These are phyloP conservation scores for Alnus rubra DNA, from an alignment of 306 rosid genomes.

Conservation along the genomic window DNA sequence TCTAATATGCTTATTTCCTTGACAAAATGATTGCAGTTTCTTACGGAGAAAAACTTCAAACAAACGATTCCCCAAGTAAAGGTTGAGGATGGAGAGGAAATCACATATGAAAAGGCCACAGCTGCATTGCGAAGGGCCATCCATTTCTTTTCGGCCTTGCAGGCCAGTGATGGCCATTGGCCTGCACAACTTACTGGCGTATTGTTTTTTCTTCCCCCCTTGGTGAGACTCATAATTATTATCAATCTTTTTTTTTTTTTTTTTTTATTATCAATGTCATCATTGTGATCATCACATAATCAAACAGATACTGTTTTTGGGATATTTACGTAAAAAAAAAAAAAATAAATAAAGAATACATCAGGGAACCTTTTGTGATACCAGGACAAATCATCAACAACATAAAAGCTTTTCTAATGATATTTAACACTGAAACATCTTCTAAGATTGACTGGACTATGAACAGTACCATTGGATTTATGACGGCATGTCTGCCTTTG, in stretches of 20 bases:
- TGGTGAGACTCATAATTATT: neutral
- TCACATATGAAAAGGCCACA: conserved; percentile 1
- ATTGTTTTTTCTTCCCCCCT: conserved; percentile 14
- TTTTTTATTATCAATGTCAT: neutral
- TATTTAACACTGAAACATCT: too few species aligned
- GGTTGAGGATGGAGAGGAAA: conserved; percentile 10
- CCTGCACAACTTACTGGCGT: conserved; percentile 22
- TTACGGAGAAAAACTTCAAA: conserved; percentile 18
- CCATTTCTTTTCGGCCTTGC: conserved; percentile 11
- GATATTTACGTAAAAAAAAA: too few species aligned
- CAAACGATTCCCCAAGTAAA: conserved; percentile 10
- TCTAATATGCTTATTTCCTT: too few species aligned
- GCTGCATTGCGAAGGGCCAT: conserved; percentile 9
- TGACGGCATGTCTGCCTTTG: too few species aligned
- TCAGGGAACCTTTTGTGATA: too few species aligned
- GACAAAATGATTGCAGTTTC: conserved; percentile 7
- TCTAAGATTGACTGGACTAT: too few species aligned
- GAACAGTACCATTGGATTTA: too few species aligned
- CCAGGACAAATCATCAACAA: too few species aligned
- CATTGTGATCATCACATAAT: neutral
- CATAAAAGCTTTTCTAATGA: too few species aligned
- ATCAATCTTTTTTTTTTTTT: neutral
- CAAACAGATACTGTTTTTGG: too few species aligned
- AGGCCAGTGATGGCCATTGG: conserved; percentile 27
- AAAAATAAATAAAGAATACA: too few species aligned